phyloP scores from a whole-genome alignment of 164 flowering plant genomes.

The Akebia trifoliata region DNA sequence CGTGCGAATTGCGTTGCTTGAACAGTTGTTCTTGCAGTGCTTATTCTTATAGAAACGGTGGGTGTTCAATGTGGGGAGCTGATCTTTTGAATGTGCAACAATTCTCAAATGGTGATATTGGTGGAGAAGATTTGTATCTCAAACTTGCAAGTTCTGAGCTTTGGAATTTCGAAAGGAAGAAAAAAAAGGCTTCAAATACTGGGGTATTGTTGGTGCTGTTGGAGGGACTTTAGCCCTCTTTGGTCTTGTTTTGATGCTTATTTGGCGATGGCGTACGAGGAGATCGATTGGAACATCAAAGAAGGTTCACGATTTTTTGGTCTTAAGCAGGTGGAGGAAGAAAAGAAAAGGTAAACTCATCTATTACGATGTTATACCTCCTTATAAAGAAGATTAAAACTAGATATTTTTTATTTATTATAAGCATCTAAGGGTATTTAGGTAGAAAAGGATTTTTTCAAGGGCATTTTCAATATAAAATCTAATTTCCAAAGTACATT shows the following conservation, averaged over 20 bases:
- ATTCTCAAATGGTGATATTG: conserved; percentile 9
- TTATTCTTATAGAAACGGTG: conserved; percentile 13
- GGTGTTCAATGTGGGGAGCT: conserved; percentile 29
- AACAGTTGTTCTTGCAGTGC: conserved; percentile 35
- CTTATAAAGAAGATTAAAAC: no score
- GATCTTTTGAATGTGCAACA: conserved; percentile 18
- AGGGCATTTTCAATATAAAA: no score
- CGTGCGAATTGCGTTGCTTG: conserved; percentile 26
- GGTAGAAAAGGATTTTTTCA: no score
- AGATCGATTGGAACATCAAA: no score
- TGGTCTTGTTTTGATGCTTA: conserved; percentile 12
- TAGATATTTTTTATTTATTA: no score
- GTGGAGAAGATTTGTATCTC: conserved; percentile 15
- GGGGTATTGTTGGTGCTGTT: conserved; percentile 17
- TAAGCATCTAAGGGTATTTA: no score
- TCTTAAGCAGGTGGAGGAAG: no score
- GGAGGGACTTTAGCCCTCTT: conserved; percentile 12
- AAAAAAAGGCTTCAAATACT: background rate
- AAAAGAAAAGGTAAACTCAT: no score
- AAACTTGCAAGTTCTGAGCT: conserved; percentile 20
- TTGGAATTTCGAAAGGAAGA: background rate
- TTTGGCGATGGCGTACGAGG: conserved; percentile 14
- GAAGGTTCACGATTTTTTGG: no score
- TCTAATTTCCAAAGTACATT: no score
- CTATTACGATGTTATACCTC: no score